Evolutionary conservation across 495 filamentous ascomycete species (phyloP), one percentile per base, ranked within the genome.

Genomic region (Lasiosphaeris hirsuta): DNA sequence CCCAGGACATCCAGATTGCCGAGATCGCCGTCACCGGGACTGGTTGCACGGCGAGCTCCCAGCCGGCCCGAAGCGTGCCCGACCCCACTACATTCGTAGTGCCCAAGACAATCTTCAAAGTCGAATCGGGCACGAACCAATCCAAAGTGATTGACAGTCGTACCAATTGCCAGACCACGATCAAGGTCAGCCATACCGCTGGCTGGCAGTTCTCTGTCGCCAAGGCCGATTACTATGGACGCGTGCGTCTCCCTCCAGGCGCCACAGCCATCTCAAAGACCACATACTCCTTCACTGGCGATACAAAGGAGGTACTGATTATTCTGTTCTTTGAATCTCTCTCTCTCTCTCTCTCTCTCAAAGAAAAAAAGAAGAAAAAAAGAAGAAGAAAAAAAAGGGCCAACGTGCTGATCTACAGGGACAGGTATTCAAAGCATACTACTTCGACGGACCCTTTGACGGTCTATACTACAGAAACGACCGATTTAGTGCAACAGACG

Each of bases 141-240:
- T 38, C 51, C 0, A 4, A 10, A 0, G 45, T 55, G 2, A 39
- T 40, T 13, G 38, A 47, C 10, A 60, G 38, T 10, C 43, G 46
- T 18, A 5, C 38, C 36, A 56, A 44, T 40, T 60, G 58, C 35
- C 51, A 55, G 38, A 42, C 13, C 39, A 19, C 18, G 3, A 40
- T 60, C 52, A 60, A 30, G 14, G 15, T 60, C 52, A 60, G 45
- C 51, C 52, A 60, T 30, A 11, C 58, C 44, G 51, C 58, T 18
- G 58, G 58, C 38, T 60, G 58, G 58, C 52, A 56, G 14, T 51
- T 51, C 51, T 36, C 52, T 9, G 36, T 60, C 58, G 37, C 30
- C 58, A 51, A 56, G 52, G 58, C 58, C 46, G 52, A 60, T 15
- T 60, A 56, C 58, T 60, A 60, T 19, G 58, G 58, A 17, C 51